These are phyloP conservation scores for Ochromonas danica DNA, from an alignment of 108 stramenopile genomes.

Conservation along the genomic window DNA sequence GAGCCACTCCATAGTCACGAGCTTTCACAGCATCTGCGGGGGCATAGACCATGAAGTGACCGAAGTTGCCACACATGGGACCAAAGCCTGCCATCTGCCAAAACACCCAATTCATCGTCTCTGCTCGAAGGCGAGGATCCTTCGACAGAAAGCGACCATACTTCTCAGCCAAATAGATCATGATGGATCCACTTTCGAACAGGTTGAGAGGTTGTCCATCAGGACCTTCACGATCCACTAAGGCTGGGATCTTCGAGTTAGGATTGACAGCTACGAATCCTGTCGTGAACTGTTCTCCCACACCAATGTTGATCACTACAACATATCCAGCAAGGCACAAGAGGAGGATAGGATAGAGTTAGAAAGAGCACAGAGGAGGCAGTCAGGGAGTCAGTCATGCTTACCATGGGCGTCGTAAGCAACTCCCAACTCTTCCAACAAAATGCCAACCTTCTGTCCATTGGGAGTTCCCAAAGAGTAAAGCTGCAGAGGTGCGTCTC, in stretches of 20 bases:
- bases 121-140: conserved; percentile 46
- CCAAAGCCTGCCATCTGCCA: conserved; percentile 69
- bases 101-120: conserved; percentile 76
- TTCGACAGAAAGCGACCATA: conserved; percentile 60
- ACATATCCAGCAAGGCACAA: too few species aligned
- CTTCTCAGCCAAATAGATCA: conserved; percentile 74
- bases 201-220: conserved; percentile 59
- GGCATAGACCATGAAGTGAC: conserved; percentile 72
- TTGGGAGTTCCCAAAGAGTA: conserved; percentile 79
- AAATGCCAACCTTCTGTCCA: conserved; percentile 75
- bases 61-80: conserved; percentile 75
- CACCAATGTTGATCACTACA: conserved; percentile 67
- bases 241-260: conserved; percentile 81
- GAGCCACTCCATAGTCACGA: conserved; percentile 68
- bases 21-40: conserved; percentile 55
- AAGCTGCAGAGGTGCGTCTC: conserved; percentile 70
- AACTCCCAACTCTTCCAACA: conserved; percentile 68
- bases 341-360: too few species aligned
- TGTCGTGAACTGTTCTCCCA: conserved; percentile 69
- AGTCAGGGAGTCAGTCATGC: too few species aligned
- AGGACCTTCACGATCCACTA: conserved; percentile 58
- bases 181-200: conserved; percentile 74
- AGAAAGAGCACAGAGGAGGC: too few species aligned
- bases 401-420: conserved; percentile 26
- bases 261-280: conserved; percentile 79